Evolutionary conservation across 2,329 filamentous ascomycete genomes (phyloP).

Genomic region (Blastomyces emzantsi): DNA sequence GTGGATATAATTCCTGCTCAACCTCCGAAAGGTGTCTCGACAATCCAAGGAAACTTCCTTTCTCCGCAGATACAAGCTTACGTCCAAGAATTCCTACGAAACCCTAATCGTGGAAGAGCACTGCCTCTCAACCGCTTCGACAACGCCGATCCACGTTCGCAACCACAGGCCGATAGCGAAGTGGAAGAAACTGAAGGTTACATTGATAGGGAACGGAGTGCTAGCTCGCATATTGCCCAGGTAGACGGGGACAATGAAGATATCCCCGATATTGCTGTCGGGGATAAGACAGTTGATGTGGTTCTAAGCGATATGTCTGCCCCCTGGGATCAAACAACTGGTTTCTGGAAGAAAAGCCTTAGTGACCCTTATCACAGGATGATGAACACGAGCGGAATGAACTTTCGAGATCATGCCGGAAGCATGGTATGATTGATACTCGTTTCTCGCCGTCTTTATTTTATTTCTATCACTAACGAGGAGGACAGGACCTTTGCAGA

Average conservation of each 20-base stretch:
- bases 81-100: conserved; percentile 65
- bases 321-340: conserved; percentile 77
- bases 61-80: conserved; percentile 63
- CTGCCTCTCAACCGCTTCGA: conserved; percentile 21
- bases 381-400: conserved; percentile 95
- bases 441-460: neutral
- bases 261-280: conserved; percentile 8
- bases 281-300: conserved; percentile 63
- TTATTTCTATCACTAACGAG: conserved; percentile 9
- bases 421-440: conserved; percentile 66
- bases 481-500: conserved; percentile 69
- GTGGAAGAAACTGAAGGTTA: conserved; percentile 17
- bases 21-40: conserved; percentile 83
- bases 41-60: conserved; percentile 91
- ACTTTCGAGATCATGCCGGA: conserved; percentile 77
- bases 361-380: conserved; percentile 96
- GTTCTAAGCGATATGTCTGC: conserved; percentile 98
- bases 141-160: neutral
- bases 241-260: conserved; percentile 25
- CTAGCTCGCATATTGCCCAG: conserved; percentile 17
- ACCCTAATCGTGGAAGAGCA: conserved; percentile 51
- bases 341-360: conserved; percentile 77
- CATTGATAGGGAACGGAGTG: conserved; percentile 23
- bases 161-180: conserved; percentile 13
- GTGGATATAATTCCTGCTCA: conserved; percentile 92